Base-by-base conservation (phyloP, 805 yeast species). In the Wickerhamiella alocasiicola region DNA sequence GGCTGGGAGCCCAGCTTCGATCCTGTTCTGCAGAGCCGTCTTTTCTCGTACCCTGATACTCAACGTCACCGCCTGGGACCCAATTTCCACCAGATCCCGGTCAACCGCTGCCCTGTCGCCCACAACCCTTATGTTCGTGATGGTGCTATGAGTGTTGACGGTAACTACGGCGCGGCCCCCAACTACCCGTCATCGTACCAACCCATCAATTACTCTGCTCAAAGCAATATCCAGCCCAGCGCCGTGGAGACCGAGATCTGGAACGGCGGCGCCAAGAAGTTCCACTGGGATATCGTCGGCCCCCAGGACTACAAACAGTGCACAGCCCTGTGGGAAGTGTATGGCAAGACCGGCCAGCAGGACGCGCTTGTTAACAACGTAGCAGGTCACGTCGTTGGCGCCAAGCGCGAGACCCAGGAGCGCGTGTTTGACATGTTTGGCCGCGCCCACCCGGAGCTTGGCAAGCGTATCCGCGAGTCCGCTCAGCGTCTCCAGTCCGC, bases 331-430 rank as follows among this genome's bases (percentile, higher is more conserved):
- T 88, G 84, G 76, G 68, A 79, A 44, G 91, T 82, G 26, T 70
- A 82, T 57, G 80, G 80, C 41, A 78, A 64, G 57, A 75, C 81
- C 12, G 84, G 85, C 52, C 94, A 83, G 63, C 95, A 84, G 65
- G 72, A 69, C 54, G 74, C 83, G 52, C 68, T 88, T 56, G 81
- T 87, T 36, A 82, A 79, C 61, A 88, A 88, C 61, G 70, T 88
- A 48, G 78, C 94, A 16, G 77, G 66, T 29, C 95, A 87, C 59
- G 80, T 56, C 28, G 38, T 46, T 23, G 71, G 59, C 49, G 95
- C 96, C 24, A 70, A 73, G 49, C 76, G 81, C 36, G 71, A 69
- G 38, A 74, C 85, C 50, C 94, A 81, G 67, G 83, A 82, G 57
- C 66, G 78, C 46, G 93, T 82, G 23, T 69, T 78, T 54, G 82